Conservation (phyloP, 139 green algal genomes). For the Chlamydomonas asymmetrica region DNA sequence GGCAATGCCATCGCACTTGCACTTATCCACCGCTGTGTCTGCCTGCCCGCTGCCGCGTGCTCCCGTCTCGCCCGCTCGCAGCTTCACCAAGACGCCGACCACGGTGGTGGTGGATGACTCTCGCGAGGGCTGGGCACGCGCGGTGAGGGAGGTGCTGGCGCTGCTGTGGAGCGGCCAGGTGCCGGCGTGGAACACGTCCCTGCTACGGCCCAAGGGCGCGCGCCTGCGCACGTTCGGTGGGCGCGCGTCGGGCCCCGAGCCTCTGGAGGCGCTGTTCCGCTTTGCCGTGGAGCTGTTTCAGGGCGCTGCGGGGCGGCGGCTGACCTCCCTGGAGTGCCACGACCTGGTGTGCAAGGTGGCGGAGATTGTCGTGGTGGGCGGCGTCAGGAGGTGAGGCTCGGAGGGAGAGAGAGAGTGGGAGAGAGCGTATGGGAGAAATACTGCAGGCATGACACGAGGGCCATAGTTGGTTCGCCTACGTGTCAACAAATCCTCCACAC, state of each 20-base stretch:
- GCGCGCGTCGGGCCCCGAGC: constrained; percentile 40
- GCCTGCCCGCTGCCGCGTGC: too few relatives aligned
- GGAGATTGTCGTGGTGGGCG: constrained; percentile 49
- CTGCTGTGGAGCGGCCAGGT: constrained; percentile 43
- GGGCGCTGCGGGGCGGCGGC: constrained; percentile 23
- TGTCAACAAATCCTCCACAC: too few relatives aligned
- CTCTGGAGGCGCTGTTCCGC: constrained; percentile 46
- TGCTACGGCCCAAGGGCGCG: constrained; percentile 41
- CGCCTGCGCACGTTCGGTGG: constrained; percentile 49
- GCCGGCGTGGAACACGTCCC: constrained; percentile 42
- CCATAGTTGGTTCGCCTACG: too few relatives aligned
- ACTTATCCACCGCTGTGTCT: too few relatives aligned
- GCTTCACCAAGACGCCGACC: constrained; percentile 15
- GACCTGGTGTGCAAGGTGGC: constrained; percentile 55
- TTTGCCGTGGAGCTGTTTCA: constrained; percentile 44
- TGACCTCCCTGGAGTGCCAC: constrained; percentile 46
- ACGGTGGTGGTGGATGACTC: constrained; percentile 45
- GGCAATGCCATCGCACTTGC: too few relatives aligned
- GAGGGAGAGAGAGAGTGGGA: background rate
- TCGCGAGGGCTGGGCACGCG: constrained; percentile 43
- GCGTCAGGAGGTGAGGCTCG: constrained; percentile 30
- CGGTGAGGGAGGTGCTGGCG: constrained; percentile 42
- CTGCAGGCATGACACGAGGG: too few relatives aligned
- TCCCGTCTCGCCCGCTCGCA: constrained; percentile 1
- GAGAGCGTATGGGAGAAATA: background rate